Conservation (phyloP, 768 basidiomycete species). For the Trametes punicea region DNA sequence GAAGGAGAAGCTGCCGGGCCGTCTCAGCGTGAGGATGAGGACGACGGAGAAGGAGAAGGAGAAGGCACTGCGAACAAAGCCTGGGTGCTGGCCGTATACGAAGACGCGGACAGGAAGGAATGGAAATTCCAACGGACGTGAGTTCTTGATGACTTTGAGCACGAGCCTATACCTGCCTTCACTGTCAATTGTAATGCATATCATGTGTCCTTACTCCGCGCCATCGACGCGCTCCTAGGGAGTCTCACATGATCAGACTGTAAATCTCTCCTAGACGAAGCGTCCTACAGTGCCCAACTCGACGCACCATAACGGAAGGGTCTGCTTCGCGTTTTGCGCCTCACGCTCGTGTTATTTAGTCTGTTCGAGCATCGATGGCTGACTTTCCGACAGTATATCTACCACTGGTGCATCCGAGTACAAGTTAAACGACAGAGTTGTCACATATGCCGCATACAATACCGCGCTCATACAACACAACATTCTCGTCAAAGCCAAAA, state of each 20-base stretch:
- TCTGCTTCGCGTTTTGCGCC: no score
- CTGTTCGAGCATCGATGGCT: background rate
- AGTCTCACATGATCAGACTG: no score
- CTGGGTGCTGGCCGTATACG: constrained; percentile 92
- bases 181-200: no score
- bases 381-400: constrained; percentile 64
- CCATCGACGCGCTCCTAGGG: no score
- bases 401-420: constrained; percentile 88
- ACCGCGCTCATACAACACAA: constrained; percentile 84
- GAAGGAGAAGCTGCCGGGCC: constrained; percentile 36
- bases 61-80: constrained; percentile 89
- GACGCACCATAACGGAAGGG: no score
- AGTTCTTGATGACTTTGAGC: no score
- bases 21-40: constrained; percentile 50
- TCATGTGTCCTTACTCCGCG: no score
- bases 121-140: constrained; percentile 92
- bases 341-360: no score
- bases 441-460: constrained; percentile 89
- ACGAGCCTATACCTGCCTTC: no score
- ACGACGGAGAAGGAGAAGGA: constrained; percentile 49
- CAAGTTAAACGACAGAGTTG: constrained; percentile 73
- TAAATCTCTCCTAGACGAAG: no score
- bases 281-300: no score
- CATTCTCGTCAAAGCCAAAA: constrained; percentile 98
- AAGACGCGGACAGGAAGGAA: constrained; percentile 73